Evolutionary conservation across 805 yeast species (phyloP), one percentile per base, ranked within the genome.

Genomic region (Starmerella bacillaris): DNA sequence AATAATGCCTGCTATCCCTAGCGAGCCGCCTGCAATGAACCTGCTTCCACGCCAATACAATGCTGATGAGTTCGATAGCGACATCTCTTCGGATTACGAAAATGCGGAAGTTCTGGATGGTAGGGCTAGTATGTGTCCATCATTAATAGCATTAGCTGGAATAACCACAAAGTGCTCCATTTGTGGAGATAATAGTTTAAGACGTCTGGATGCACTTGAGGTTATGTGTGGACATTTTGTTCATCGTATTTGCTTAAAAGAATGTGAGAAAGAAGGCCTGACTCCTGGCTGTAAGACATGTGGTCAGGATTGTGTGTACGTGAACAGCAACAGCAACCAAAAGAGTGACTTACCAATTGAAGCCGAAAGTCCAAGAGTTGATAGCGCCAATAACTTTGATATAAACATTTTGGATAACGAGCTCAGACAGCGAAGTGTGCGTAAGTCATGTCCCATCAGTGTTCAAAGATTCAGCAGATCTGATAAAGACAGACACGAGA

Each of bases 171-270:
- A 27, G 12, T 39, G 42, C 17, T 28, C 32, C 4, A 9, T 30
- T 1, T 39, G 42, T 21, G 12, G 19, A n/a, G 42, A 39, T 17
- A 15, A 21, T 3, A 29, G 27, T 24, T 21, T 37, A 35, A 15
- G 27, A 3, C 19, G 21, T 16, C 15, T 36, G 17, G 40, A 37
- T 18, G 40, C 34, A 3, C 7, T 21, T 3, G 35, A 31, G 22
- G 21, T 35, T 3, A 14, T 15, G 12, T 40, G 44, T 20, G 41
- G 44, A 3, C 43, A 40, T 21, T 34, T 28, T 18, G 39, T 26
- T 3, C 44, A 40, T 21, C 16, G 18, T 20, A 4, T 16, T 14
- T 40, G 44, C 14, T 9, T 40, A n/a, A 31, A 18, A 11, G 19
- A 3, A 2, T 18, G 15, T 8, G 18, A 7, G 9, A 22, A n/a